Evolutionary conservation across 2,329 filamentous ascomycete genomes (phyloP), one percentile per base, ranked within the genome.

Genomic region (Sclerotinia sclerotiorum): DNA sequence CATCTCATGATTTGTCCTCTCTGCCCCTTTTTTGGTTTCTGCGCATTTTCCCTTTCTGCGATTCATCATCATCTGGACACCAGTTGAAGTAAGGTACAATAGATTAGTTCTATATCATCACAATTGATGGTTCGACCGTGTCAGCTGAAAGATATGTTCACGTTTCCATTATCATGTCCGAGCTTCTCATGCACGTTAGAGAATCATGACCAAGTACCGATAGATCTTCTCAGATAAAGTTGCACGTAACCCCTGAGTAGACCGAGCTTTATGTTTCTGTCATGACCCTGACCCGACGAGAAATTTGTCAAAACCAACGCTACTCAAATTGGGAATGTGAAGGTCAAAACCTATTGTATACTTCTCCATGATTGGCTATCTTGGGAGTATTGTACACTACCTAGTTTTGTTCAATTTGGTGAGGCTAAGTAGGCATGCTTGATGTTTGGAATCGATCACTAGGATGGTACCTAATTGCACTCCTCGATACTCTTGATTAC

Each of bases 401-500:
- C 13, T 42, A 42, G 39, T 42, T 42, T 42, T 4, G 13, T 42
- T 15, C 2, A 15, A 42, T 42, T 42, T 3, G 2, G 39, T 42
- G 39, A 42, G 39, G 13, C 11, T 13, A 42, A 42, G 11, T 13
- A 15, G 39, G 11, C 39, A 42, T 42, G 39, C 39, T 42, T 42
- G 73, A 79, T 68, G 77, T 79, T 35, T 80, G 79, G 79, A 73
- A 77, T 66, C 76, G 79, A 32, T 79, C 78, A 52, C 67, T 80
- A 21, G 79, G 79, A 8, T 80, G 79, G 79, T 79, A 79, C 72
- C 46, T 75, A 8, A 78, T 80, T 73, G 78, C 78, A 10, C 69
- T 80, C 2, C 75, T 80, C 15, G 79, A 80, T 65, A 77, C 77
- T 32, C 69, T 79, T 7, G 79, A 80, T 57, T 72, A 69, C 49